Base-by-base conservation (phyloP, 768 basidiomycete species). In the Pholiota conissans region DNA sequence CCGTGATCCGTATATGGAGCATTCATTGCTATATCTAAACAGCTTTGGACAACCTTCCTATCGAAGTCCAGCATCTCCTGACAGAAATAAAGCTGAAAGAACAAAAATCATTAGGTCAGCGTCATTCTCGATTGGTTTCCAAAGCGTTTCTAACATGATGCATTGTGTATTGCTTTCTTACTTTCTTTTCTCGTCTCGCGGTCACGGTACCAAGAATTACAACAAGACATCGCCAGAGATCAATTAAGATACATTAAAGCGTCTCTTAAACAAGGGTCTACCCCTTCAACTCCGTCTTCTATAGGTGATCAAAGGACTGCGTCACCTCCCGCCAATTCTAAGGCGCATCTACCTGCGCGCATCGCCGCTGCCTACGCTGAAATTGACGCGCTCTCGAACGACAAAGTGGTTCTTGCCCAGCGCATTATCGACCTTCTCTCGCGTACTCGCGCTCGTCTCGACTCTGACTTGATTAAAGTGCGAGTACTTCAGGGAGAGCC, bases 1-100 rank as follows among this genome's bases (percentile, higher is more conserved):
- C 51, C 29, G 35, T 34, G 40, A 54, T 52, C 58, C 58, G 40
- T 55, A 59, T 50, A 51, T 48, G 24, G 48, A 40, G 52, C 52
- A 35, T 49, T 63, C 51, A 47, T 52, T 64, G 13, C 57, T 57
- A 45, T 58, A 24, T 63, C 40, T 27, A 57, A 53, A 48, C 62
- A 81, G 79, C 75, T 59, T 68, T 80, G 32, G 79, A 81, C 58
- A 79, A 79, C 61, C 69, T 81, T 22, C 79, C 79, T 9, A 70
- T 71, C 52, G 79, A 81, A 65, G 75, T 81, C 6, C 76, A 74
- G 45, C 77, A 79, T 64, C 63, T 79, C 3, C 68, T 79, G 4
- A 71, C 77, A 57, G 79, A 81, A 67, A 79, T 81, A 32, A 72
- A 65, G 52, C 64, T 73, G 45, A 79, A 76, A 63, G 79, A 81